Percentiles rank a stretch among this genome's conserved stretches.
phyloP scores from a whole-genome alignment of 2,329 filamentous ascomycete genomes.

The Camillea tinctor region DNA sequence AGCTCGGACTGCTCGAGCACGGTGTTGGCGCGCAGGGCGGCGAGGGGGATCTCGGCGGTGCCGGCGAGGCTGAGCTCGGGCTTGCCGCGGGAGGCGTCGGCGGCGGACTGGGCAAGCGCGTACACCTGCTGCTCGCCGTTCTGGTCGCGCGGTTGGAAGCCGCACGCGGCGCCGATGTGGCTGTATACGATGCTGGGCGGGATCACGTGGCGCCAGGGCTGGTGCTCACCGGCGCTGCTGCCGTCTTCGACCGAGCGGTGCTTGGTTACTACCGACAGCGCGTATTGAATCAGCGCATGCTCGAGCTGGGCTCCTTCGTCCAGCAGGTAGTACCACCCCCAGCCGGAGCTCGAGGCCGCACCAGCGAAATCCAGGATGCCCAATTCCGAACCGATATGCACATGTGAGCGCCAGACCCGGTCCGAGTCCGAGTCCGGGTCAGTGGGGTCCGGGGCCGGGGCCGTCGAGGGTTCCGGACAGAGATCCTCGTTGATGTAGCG shows the following conservation, averaged over 20 bases:
- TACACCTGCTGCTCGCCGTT: conserved; percentile 93
- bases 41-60: conserved; percentile 92
- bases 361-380: conserved; percentile 85
- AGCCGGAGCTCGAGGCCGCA: conserved; percentile 80
- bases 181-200: conserved; percentile 90
- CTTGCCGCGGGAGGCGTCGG: conserved; percentile 59
- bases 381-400: conserved; percentile 82
- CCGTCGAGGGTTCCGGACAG: conserved; percentile 37
- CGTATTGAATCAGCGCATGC: conserved; percentile 87
- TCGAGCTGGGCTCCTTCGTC: conserved; percentile 92
- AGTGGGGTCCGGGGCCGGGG: conserved; percentile 15
- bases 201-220: conserved; percentile 75
- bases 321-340: conserved; percentile 98
- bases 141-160: conserved; percentile 89
- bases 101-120: conserved; percentile 64
- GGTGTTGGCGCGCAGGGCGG: conserved; percentile 79
- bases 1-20: conserved; percentile 64
- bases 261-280: conserved; percentile 67
- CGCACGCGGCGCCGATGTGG: conserved; percentile 86
- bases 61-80: conserved; percentile 77
- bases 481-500: conserved; percentile 74
- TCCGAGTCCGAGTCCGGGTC: conserved; percentile 34
- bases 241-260: background rate
- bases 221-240: conserved; percentile 23
- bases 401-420: conserved; percentile 69